These are phyloP conservation scores for Pecoramyces ruminantium DNA, from an alignment of 192 early-diverging fungal species.

Conservation along the genomic window DNA sequence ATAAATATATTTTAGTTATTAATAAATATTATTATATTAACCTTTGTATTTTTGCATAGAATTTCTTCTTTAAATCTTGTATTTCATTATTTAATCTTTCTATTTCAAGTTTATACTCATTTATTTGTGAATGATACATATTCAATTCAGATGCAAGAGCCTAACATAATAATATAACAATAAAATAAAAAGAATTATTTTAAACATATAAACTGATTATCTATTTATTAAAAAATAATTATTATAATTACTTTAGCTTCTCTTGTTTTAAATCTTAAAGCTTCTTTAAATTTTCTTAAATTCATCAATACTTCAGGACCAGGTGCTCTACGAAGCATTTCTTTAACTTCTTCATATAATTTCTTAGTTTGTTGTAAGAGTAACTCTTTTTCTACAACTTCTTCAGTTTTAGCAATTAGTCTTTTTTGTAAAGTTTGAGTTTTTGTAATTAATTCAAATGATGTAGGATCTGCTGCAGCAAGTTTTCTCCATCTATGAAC, in stretches of 20 bases:
- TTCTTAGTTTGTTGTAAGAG: conserved; percentile 36
- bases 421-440: conserved; percentile 41
- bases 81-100: conserved; percentile 28
- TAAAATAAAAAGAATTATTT: conserved; percentile 5
- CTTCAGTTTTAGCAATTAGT: conserved; percentile 40
- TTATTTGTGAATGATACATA: conserved; percentile 46
- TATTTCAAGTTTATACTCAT: conserved; percentile 43
- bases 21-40: too few relatives aligned
- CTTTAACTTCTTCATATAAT: conserved; percentile 36
- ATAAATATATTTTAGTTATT: too few relatives aligned
- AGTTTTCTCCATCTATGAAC: conserved; percentile 44
- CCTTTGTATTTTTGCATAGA: conserved; percentile 13
- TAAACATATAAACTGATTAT: not conserved
- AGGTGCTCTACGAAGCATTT: conserved; percentile 31
- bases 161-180: conserved; percentile 7
- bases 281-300: conserved; percentile 24
- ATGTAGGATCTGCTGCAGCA: conserved; percentile 35
- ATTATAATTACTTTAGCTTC: conserved; percentile 22
- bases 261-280: conserved; percentile 24
- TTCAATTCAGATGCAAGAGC: conserved; percentile 42
- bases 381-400: conserved; percentile 43
- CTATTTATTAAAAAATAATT: not conserved
- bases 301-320: conserved; percentile 37
- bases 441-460: conserved; percentile 40
- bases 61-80: conserved; percentile 39